Conservation (phyloP, 176 grass and related monocot genomes). For the Avena eriantha region DNA sequence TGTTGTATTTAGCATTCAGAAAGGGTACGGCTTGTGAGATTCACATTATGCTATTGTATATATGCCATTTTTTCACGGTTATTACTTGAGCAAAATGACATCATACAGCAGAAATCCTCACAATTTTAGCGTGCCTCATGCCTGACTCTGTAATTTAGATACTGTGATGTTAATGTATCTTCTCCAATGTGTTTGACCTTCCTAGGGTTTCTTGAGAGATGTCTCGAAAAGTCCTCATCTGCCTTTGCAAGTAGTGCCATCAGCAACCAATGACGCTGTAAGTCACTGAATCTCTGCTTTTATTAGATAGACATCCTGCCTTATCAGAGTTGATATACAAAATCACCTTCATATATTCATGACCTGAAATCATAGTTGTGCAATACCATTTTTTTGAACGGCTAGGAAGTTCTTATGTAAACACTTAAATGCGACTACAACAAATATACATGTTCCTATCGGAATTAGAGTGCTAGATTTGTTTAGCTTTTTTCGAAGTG, state of each 20-base stretch:
- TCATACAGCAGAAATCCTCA: neutral
- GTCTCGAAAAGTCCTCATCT: constrained; percentile 58
- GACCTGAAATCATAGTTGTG: neutral
- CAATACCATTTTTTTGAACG: neutral
- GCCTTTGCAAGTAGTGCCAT: constrained; percentile 44
- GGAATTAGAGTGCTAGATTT: neutral
- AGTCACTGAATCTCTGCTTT: constrained; percentile 30
- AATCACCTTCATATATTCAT: neutral
- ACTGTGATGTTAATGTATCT: neutral
- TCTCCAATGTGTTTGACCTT: constrained; percentile 17
- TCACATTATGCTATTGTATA: neutral
- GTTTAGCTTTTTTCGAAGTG: neutral
- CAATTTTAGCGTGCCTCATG: neutral
- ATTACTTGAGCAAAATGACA: neutral
- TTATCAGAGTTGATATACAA: constrained; percentile 9
- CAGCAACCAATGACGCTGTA: constrained; percentile 66
- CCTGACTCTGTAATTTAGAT: constrained; percentile 1
- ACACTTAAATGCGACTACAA: constrained; percentile 2
- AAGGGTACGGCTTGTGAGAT: neutral
- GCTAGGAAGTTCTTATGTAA: neutral
- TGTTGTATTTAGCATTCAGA: neutral
- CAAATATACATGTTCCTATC: neutral
- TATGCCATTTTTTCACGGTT: neutral
- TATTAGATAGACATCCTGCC: constrained; percentile 10
- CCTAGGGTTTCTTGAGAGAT: constrained; percentile 85